Conservation (phyloP, 257 asterid genomes). For the Mentha longifolia region DNA sequence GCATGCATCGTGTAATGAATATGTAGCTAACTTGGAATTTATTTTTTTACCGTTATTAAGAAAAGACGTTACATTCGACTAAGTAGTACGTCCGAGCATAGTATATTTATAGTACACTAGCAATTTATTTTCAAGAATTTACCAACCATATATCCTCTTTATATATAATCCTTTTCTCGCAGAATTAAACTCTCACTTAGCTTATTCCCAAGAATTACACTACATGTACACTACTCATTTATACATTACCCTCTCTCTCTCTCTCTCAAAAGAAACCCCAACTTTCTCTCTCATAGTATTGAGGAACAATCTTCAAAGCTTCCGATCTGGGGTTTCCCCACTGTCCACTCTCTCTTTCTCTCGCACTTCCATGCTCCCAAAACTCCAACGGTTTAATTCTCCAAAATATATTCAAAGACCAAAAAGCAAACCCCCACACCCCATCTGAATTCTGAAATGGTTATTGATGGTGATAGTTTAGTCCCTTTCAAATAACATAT, state of each 20-base stretch:
- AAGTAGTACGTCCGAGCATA: not conserved
- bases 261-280: not conserved
- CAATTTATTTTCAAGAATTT: no score
- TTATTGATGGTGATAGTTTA: constrained; percentile 63
- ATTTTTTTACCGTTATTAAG: not conserved
- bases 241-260: constrained; percentile 1
- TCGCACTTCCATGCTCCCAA: constrained; percentile 4
- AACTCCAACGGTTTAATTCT: constrained; percentile 13
- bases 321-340: not conserved
- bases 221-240: constrained; percentile 8
- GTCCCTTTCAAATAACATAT: constrained; percentile 44
- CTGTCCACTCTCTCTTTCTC: constrained; percentile 23
- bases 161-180: not conserved
- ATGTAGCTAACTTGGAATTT: no score
- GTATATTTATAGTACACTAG: not conserved
- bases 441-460: constrained; percentile 35
- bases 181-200: constrained; percentile 28
- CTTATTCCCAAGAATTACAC: constrained; percentile 10
- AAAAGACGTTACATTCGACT: not conserved
- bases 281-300: constrained; percentile 21
- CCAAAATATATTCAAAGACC: not conserved
- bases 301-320: constrained; percentile 18
- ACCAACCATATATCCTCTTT: no score
- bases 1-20: no score
- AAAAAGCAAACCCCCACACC: constrained; percentile 20